A percentile compares a stretch with the other conserved stretches of the same genome.
Evolutionary conservation across 768 basidiomycete genomes (phyloP).

Genomic region (Collybia sordida): DNA sequence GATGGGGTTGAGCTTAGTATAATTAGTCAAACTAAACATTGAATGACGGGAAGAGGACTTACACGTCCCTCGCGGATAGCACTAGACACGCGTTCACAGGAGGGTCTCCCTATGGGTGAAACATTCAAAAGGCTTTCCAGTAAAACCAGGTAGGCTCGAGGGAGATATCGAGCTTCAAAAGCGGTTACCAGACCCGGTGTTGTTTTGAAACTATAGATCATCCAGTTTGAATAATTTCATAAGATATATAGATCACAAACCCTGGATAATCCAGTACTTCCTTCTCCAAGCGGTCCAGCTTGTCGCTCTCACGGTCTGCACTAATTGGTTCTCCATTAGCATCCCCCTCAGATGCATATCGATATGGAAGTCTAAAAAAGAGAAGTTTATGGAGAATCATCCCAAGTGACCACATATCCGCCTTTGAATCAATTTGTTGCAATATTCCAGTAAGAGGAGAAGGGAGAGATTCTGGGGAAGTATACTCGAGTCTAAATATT

Average conservation of each 20-base stretch:
- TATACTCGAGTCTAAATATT: conserved; percentile 69
- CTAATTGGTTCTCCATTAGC: conserved; percentile 41
- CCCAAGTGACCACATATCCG: conserved; percentile 97
- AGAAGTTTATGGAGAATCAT: conserved; percentile 94
- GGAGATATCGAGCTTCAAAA: conserved; percentile 73
- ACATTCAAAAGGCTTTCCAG: conserved; percentile 72
- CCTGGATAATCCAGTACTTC: conserved; percentile 79
- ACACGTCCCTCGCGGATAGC: conserved; percentile 76
- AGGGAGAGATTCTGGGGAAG: conserved; percentile 85
- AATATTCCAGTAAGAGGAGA: conserved; percentile 64
- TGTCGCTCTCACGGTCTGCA: conserved; percentile 50
- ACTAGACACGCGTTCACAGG: conserved; percentile 66
- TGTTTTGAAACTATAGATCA: conserved; percentile 43
- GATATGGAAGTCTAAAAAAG: conserved; percentile 88
- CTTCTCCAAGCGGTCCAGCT: conserved; percentile 65
- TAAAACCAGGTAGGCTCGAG: conserved; percentile 67
- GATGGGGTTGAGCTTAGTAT: conserved; percentile 16
- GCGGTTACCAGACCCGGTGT: conserved; percentile 47
- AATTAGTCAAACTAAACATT: neutral
- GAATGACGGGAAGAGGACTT: conserved; percentile 20
- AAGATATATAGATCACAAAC: conserved; percentile 32
- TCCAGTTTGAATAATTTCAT: neutral
- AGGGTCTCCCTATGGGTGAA: conserved; percentile 59
- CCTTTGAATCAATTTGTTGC: conserved; percentile 77
- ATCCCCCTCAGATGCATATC: conserved; percentile 63